These are phyloP conservation scores for Jacaranda mimosifolia DNA, from an alignment of 257 asterid species.

Conservation along the genomic window DNA sequence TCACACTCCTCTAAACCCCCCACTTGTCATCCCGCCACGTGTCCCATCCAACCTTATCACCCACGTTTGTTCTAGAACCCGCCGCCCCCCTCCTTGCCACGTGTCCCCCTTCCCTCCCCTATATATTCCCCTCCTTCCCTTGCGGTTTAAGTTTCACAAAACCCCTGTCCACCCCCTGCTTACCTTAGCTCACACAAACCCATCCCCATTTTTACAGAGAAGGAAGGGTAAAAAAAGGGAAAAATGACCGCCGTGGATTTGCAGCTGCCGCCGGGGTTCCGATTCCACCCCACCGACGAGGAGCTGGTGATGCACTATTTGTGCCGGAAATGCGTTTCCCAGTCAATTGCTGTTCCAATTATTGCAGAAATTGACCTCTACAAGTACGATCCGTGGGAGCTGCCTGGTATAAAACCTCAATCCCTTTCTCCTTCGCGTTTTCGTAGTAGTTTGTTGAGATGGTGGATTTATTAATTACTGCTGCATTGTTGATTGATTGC, in stretches of 20 bases:
- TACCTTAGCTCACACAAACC: neutral
- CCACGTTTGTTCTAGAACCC: slow-evolving; percentile 57
- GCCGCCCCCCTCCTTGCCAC: slow-evolving; percentile 48
- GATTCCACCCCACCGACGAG: slow-evolving; percentile 94
- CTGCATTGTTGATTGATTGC: slow-evolving; percentile 33
- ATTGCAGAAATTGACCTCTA: slow-evolving; percentile 87
- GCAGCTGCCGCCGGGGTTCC: slow-evolving; percentile 84
- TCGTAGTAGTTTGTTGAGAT: neutral
- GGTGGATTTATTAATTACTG: neutral
- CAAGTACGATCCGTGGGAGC: slow-evolving; percentile 84
- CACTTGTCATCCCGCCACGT: slow-evolving; percentile 48
- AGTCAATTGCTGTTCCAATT: slow-evolving; percentile 72
- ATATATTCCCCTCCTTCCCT: slow-evolving; percentile 60
- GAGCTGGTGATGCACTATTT: slow-evolving; percentile 90
- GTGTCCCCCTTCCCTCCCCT: slow-evolving; percentile 48
- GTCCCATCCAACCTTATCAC: slow-evolving; percentile 50
- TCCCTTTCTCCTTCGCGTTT: neutral
- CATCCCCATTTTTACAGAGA: neutral
- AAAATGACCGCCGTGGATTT: slow-evolving; percentile 60
- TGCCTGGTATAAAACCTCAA: slow-evolving; percentile 62
- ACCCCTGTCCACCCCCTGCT: slow-evolving; percentile 33
- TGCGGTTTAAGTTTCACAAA: slow-evolving; percentile 68
- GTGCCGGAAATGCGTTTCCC: slow-evolving; percentile 73
- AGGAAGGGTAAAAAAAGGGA: neutral
- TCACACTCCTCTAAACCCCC: slow-evolving; percentile 37